Evolutionary conservation across 2,329 filamentous ascomycete genomes (phyloP), one percentile per base, ranked within the genome.

Genomic region (Periconia sp.): DNA sequence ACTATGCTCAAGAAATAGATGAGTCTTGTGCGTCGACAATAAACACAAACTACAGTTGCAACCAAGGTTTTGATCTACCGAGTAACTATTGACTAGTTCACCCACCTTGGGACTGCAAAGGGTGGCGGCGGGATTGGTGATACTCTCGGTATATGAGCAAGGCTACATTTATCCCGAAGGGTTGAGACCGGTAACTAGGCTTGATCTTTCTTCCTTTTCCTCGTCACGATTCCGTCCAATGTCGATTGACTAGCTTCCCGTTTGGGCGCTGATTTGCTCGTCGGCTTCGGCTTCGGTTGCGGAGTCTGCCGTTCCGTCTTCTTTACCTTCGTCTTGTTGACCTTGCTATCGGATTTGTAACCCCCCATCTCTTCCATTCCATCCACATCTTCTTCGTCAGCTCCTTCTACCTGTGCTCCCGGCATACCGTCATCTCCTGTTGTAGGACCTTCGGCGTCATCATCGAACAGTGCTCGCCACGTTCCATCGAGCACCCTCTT

Each of bases 401-500:
- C 50, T 40, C 58, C 53, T 42, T 63, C 62, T 19, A 77, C 54
- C 56, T 70, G 73, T 2, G 75, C 76, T 9, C 74, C 76, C 0
- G 72, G 69, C 6, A 67, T 72, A 15, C 76, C 77, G 52, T 71
- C 60, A 2, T 57, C 62, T 0, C 77, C 78, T 31, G 71, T 59
- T 10, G 77, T 80, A 1, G 75, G 74, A 0, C 77, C 79, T 54
- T 80, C 78, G 0, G 70, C 78, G 2, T 68, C 56, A 62, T 80
- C 75, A 27, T 72, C 71, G 54, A 84, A 84, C 18, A 79, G 56
- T 59, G 75, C 63, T 57, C 77, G 78, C 81, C 81, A 84, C 14
- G 69, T 82, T 5, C 88, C 88, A 60, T 89, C 80, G 45, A 85
- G 65, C 2, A 89, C 85, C 60, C 75, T 79, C 7, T 79, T 69